Base-by-base conservation (phyloP, 2,329 filamentous ascomycete genomes). In the Clarireedia hainanense region DNA sequence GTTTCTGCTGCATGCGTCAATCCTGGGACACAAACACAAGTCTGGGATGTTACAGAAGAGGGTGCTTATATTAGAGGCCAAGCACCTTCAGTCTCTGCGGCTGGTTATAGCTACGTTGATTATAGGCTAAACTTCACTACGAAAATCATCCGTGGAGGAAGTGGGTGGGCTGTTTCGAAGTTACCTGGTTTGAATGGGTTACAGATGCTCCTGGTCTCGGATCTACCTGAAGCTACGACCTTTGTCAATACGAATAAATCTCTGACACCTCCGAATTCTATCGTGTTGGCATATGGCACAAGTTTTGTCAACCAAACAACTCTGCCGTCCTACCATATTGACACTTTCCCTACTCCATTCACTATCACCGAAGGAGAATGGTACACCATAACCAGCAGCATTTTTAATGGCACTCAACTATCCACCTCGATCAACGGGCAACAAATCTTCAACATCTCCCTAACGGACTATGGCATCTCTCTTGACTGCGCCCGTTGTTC, bases 1-100 rank as follows among this genome's bases (percentile, higher is more conserved):
- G 65, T 66, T 0, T 65, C 68, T 15, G 64, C 64, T 6, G 66
- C 71, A 1, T 75, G 73, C 42, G 58, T 75, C 15, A 70, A 72
- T 42, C 65, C 66, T 14, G 69, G 68, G 0, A 69, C 70, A 1
- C 71, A 71, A 5, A 65, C 64, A 4, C 65, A 72, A n/a, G 67
- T 63, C 15, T 70, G 72, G 71, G 63, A 71, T 6, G 62, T 72
- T 10, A 64, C 62, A 0, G 48, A 61, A 2, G 61, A 72, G 15
- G 73, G 73, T 2, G 69, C 69, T 2, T 59, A 70, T 2, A 62
- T 74, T 4, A 64, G 68, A 2, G 71, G 69, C 9, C 61, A 65
- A 15, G 67, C 60, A 2, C 58, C 54, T 1, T 6, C 20, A 0
- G 65, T 68, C 10, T 34, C 30, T 34, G 30, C 30, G 10, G 30